Percentiles rank a stretch among this genome's conserved stretches.
Evolutionary conservation across 371 early-diverging fungal species (phyloP).

Genomic region (Mucor lusitanicus): DNA sequence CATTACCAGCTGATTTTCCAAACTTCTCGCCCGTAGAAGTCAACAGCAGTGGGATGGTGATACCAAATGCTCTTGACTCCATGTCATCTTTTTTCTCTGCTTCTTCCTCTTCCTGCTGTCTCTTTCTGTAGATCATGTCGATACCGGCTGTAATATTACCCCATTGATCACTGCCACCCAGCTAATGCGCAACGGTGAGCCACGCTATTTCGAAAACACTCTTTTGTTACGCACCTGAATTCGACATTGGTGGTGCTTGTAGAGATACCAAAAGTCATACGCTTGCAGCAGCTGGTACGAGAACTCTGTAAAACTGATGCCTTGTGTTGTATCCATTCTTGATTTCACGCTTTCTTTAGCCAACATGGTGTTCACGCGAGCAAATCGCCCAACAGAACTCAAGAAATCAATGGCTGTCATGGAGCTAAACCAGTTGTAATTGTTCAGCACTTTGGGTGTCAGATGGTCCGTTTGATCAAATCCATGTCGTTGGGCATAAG

Average conservation of each 20-base stretch:
- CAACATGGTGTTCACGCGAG: constrained; percentile 85
- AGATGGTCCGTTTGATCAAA: constrained; percentile 19
- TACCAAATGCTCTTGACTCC: constrained; percentile 65
- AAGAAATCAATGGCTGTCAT: constrained; percentile 85
- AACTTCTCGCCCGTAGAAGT: constrained; percentile 92
- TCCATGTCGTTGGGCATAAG: constrained; percentile 59
- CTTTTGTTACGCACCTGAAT: constrained; percentile 58
- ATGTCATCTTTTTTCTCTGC: constrained; percentile 16
- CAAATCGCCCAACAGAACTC: constrained; percentile 75
- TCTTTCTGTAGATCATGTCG: constrained; percentile 80
- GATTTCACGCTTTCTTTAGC: constrained; percentile 82
- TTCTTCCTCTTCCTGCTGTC: constrained; percentile 16
- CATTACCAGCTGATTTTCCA: constrained; percentile 96
- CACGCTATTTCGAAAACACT: not conserved
- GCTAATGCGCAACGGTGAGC: constrained; percentile 30
- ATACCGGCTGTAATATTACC: constrained; percentile 96
- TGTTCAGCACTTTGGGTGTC: constrained; percentile 71
- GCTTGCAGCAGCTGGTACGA: constrained; percentile 95
- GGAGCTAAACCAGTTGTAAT: constrained; percentile 78
- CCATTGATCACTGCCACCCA: constrained; percentile 98
- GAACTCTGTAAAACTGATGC: constrained; percentile 95
- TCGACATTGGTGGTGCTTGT: constrained; percentile 63
- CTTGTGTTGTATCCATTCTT: constrained; percentile 79
- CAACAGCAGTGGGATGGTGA: constrained; percentile 89
- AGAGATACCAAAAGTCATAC: constrained; percentile 90